These are phyloP conservation scores for Penicillium herquei DNA, from an alignment of 495 filamentous ascomycete genomes.

Conservation along the genomic window DNA sequence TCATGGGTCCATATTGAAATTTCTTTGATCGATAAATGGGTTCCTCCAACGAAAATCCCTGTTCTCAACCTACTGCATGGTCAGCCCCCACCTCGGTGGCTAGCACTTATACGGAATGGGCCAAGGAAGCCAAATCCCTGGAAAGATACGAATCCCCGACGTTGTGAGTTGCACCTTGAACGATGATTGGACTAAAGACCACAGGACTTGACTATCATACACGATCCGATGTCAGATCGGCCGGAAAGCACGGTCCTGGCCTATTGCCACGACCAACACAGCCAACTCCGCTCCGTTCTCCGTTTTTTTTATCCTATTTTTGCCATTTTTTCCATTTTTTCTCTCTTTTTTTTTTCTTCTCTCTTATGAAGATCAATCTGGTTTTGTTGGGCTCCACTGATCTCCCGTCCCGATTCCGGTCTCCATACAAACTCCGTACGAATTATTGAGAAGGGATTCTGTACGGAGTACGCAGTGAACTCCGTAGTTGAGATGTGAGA, in stretches of 20 bases:
- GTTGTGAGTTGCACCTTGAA: conserved; percentile 2
- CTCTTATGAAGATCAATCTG: neutral
- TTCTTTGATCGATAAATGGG: too few relatives aligned
- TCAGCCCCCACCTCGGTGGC: conserved; percentile 13
- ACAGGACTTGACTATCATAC: conserved; percentile 13
- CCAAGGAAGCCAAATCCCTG: neutral
- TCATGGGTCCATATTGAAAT: too few relatives aligned
- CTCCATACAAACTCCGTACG: neutral
- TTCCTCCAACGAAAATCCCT: conserved; percentile 8
- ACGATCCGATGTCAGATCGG: conserved; percentile 29
- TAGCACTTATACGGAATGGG: conserved; percentile 2
- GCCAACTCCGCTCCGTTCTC: too few relatives aligned
- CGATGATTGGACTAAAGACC: conserved; percentile 19
- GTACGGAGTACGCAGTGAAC: too few relatives aligned
- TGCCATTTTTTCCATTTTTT: neutral
- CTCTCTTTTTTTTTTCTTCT: conserved; percentile 6
- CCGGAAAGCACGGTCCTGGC: conserved; percentile 15
- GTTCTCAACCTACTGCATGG: conserved; percentile 8
- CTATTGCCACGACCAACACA: conserved; percentile 23
- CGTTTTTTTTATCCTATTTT: neutral
- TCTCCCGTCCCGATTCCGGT: conserved; percentile 37
- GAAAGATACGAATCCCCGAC: conserved; percentile 14
- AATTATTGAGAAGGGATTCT: too few relatives aligned
- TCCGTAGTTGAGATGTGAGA: too few relatives aligned
- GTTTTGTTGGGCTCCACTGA: conserved; percentile 31